These are phyloP conservation scores for Sporodiniella umbellata DNA, from an alignment of 371 early-diverging fungal genomes.

Conservation along the genomic window DNA sequence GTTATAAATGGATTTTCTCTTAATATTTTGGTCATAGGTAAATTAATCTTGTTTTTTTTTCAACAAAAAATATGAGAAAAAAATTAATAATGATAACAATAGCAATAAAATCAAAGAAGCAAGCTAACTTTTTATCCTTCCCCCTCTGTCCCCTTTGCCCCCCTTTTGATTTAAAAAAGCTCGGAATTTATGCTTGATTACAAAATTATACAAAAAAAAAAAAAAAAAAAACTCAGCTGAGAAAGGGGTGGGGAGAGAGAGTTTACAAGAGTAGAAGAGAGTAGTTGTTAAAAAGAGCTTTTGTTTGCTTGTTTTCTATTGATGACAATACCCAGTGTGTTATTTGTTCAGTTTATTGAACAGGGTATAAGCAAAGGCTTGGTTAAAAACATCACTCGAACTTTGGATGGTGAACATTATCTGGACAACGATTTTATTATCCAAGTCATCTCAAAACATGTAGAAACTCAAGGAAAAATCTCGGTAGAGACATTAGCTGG, in stretches of 20 bases:
- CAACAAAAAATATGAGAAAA: too few relatives aligned
- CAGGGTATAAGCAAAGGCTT: constrained; percentile 15
- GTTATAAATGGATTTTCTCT: constrained; percentile 27
- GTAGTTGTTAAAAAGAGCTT: too few relatives aligned
- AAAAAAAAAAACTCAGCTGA: constrained; percentile 1
- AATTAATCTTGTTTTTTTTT: too few relatives aligned
- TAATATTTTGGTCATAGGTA: constrained; percentile 8
- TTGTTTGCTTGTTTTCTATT: neutral
- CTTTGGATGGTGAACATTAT: constrained; percentile 17
- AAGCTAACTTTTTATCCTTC: neutral
- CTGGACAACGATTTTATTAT: constrained; percentile 3
- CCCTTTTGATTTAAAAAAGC: neutral
- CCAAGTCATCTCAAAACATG: neutral
- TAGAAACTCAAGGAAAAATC: constrained; percentile 9
- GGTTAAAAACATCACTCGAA: constrained; percentile 1
- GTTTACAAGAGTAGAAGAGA: too few relatives aligned
- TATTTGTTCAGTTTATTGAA: constrained; percentile 15
- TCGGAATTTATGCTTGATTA: neutral
- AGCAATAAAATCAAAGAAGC: neutral
- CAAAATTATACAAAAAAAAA: too few relatives aligned
- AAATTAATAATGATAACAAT: too few relatives aligned
- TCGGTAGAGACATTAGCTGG: constrained; percentile 7
- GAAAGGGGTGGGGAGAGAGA: too few relatives aligned
- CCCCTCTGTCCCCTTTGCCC: too few relatives aligned
- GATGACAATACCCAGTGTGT: constrained; percentile 5